phyloP scores from a whole-genome alignment of 768 basidiomycete genomes.

The Lanmaoa pseudosensibilis region DNA sequence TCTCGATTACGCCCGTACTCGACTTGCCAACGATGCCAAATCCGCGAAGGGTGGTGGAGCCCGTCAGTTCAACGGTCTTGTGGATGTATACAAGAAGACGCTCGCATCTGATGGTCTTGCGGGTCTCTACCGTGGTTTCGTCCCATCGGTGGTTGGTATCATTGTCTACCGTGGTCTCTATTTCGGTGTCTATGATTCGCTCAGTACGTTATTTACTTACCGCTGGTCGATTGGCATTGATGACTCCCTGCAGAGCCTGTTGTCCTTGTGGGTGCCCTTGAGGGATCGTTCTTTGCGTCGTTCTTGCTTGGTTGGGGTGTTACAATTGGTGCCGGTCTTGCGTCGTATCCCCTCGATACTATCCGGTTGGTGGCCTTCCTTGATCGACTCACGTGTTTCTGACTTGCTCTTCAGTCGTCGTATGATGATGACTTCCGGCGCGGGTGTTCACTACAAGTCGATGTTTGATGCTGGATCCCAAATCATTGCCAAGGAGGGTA shows the following conservation, averaged over 20 bases:
- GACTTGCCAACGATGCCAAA: constrained; percentile 97
- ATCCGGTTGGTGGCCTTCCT: constrained; percentile 55
- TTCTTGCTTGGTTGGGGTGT: constrained; percentile 99
- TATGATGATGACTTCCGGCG: constrained; percentile 99
- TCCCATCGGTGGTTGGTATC: constrained; percentile 99
- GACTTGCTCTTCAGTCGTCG: constrained; percentile 74
- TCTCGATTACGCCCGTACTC: constrained; percentile 98
- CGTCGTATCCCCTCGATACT: constrained; percentile 92
- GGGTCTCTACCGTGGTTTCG: constrained; percentile 99
- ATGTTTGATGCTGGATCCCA: constrained; percentile 97
- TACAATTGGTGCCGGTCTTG: constrained; percentile 98
- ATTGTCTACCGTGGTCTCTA: constrained; percentile 99
- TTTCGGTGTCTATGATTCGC: constrained; percentile 95
- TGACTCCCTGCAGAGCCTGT: constrained; percentile 71
- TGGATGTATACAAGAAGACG: constrained; percentile 98
- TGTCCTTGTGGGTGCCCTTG: constrained; percentile 90
- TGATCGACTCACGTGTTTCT: not conserved
- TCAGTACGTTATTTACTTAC: constrained; percentile 59
- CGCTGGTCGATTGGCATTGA: constrained; percentile 31
- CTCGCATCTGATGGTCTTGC: constrained; percentile 96
- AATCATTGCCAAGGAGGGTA: constrained; percentile 94
- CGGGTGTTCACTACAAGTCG: constrained; percentile 94
- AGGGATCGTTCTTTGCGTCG: constrained; percentile 96
- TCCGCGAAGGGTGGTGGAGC: constrained; percentile 88
- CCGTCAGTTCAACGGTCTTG: constrained; percentile 98